Percentiles rank a stretch among this genome's conserved stretches.
phyloP scores from a whole-genome alignment of 2,329 filamentous ascomycete genomes.

The Alternaria infectoria region DNA sequence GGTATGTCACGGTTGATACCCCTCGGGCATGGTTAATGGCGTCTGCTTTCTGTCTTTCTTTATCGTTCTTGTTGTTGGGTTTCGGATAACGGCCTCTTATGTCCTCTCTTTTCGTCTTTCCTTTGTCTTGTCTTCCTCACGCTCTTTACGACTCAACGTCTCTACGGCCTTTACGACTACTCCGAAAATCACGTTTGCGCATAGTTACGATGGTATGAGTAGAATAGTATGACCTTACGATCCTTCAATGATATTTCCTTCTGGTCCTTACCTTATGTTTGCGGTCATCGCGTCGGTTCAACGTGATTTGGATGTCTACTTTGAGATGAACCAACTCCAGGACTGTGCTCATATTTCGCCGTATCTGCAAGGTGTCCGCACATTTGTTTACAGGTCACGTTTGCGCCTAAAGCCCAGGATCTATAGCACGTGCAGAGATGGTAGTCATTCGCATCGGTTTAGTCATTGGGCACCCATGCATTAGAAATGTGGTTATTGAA shows the following conservation, averaged over 20 bases:
- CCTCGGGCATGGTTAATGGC: not conserved
- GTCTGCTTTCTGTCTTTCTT: not conserved
- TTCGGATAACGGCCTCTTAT: not conserved
- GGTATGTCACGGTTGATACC: not conserved
- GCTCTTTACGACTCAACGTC: not conserved
- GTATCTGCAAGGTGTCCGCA: not conserved
- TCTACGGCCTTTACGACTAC: not conserved
- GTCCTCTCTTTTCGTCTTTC: constrained; percentile 1
- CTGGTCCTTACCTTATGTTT: not conserved
- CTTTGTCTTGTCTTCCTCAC: not conserved
- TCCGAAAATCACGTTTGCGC: not conserved
- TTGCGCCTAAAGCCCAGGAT: not conserved
- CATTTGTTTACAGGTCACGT: not conserved
- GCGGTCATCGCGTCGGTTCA: not conserved
- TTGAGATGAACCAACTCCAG: not conserved
- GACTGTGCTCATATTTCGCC: not conserved
- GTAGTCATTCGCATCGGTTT: not conserved
- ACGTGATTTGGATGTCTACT: not conserved
- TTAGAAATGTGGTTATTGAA: not conserved
- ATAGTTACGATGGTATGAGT: constrained; percentile 2
- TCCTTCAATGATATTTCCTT: not conserved
- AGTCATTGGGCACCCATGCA: fast-evolving
- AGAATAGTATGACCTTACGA: not conserved
- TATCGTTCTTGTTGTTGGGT: not conserved
- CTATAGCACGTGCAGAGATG: fast-evolving